Evolutionary conservation across 352 stramenopile species (phyloP).

Genomic region (Peronospora destructor): DNA sequence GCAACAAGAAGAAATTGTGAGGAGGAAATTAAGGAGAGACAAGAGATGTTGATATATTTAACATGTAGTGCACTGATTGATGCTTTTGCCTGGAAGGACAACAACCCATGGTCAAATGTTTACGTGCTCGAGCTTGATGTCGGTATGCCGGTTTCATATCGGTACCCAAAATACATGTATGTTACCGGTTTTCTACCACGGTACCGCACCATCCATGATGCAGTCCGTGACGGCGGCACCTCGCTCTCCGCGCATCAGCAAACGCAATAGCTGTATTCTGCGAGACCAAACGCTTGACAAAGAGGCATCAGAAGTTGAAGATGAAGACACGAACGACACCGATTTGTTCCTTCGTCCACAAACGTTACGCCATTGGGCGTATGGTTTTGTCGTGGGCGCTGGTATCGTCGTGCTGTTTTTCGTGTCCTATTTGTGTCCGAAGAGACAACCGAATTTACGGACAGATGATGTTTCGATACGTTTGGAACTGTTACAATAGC

Average conservation of each 20-base stretch:
- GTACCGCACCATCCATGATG: slow-evolving; percentile 4
- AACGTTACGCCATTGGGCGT: slow-evolving; percentile 4
- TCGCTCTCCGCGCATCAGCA: slow-evolving; percentile 4
- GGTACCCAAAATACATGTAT: neutral
- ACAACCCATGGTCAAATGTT: no score
- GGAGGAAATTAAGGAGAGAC: neutral
- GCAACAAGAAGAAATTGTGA: no score
- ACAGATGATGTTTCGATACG: neutral
- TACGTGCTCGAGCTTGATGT: no score
- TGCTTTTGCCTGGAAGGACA: no score
- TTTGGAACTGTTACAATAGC: slow-evolving; percentile 18
- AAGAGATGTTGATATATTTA: no score
- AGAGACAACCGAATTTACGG: slow-evolving; percentile 9
- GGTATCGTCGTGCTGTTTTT: slow-evolving; percentile 19
- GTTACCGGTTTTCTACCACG: neutral
- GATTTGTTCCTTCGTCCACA: slow-evolving; percentile 21
- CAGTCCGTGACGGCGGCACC: slow-evolving; percentile 2
- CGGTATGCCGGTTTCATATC: neutral
- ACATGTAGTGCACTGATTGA: no score
- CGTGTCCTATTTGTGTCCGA: slow-evolving; percentile 15
- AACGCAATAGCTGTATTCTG: slow-evolving; percentile 16
- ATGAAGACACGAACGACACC: slow-evolving; percentile 14
- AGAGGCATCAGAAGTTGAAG: neutral
- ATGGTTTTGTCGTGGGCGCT: slow-evolving; percentile 11
- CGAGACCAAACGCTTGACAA: slow-evolving; percentile 15